A percentile compares a stretch with the other conserved stretches of the same genome.
Conservation (phyloP, 768 basidiomycete genomes). For the Rhodosporidiobolus sp. region DNA sequence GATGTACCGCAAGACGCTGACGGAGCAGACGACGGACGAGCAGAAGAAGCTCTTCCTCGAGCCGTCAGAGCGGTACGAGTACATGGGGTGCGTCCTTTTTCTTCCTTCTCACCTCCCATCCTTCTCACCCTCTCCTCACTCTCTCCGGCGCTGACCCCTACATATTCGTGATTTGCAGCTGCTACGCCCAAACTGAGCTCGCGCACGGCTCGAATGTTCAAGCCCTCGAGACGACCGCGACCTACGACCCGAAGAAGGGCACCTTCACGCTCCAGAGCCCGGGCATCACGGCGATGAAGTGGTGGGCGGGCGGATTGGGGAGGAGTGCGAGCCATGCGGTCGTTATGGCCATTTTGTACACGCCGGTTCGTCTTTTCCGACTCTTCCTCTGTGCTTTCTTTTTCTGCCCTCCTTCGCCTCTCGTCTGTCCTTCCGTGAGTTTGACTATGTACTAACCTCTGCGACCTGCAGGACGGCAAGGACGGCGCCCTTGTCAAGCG, state of each 20-base stretch:
- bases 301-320: slow-evolving; percentile 75
- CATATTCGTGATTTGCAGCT: too few species aligned
- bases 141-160: too few species aligned
- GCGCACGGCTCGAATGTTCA: slow-evolving; percentile 68
- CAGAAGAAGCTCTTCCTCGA: slow-evolving; percentile 45
- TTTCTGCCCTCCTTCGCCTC: too few species aligned
- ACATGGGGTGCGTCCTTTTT: slow-evolving; percentile 30
- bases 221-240: slow-evolving; percentile 70
- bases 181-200: too few species aligned
- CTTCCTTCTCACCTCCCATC: background rate
- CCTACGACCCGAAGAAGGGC: slow-evolving; percentile 62
- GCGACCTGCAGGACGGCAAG: slow-evolving; percentile 23
- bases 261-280: slow-evolving; percentile 77
- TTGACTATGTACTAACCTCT: too few species aligned
- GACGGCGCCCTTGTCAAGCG: slow-evolving; percentile 52
- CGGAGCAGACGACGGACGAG: slow-evolving; percentile 44
- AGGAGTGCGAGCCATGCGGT: slow-evolving; percentile 72
- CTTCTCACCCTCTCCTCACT: too few species aligned
- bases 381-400: too few species aligned
- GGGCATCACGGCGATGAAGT: slow-evolving; percentile 69
- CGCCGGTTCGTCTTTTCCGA: slow-evolving; percentile 49
- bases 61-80: slow-evolving; percentile 41
- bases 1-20: slow-evolving; percentile 31
- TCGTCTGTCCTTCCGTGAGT: too few species aligned
- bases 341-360: slow-evolving; percentile 69